A percentile compares a stretch with the other conserved stretches of the same genome.
These are phyloP conservation scores for Priceomyces haplophilus DNA, from an alignment of 805 yeast species.

Conservation along the genomic window DNA sequence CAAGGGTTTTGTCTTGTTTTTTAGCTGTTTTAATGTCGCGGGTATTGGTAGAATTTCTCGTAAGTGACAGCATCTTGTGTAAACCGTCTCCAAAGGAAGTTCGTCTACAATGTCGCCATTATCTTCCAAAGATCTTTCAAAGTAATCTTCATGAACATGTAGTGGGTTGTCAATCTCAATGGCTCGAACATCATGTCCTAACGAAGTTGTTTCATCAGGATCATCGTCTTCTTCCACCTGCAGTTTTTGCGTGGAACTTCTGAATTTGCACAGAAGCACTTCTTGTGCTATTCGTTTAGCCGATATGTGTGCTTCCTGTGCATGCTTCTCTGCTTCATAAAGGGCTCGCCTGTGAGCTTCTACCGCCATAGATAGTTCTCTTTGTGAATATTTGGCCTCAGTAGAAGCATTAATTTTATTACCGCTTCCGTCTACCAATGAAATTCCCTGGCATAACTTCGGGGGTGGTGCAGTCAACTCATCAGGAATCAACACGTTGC, in stretches of 20 bases:
- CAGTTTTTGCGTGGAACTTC: conserved; percentile 3
- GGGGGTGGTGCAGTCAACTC: conserved; percentile 64
- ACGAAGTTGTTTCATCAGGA: not conserved
- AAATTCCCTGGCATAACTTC: conserved; percentile 64
- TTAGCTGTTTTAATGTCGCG: conserved; percentile 63
- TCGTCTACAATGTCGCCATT: conserved; percentile 14
- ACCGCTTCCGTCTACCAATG: conserved; percentile 38
- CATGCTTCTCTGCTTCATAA: conserved; percentile 66
- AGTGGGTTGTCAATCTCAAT: conserved; percentile 71
- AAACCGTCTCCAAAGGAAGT: conserved; percentile 46
- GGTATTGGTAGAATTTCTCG: conserved; percentile 91
- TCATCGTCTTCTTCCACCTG: conserved; percentile 9
- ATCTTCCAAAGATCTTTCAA: conserved; percentile 31
- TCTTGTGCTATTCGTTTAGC: conserved; percentile 71
- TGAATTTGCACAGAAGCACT: conserved; percentile 45
- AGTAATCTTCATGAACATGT: conserved; percentile 55
- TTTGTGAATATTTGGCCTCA: conserved; percentile 34
- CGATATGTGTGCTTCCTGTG: conserved; percentile 69
- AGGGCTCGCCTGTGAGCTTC: conserved; percentile 54
- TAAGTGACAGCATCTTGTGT: conserved; percentile 87
- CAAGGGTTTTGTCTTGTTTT: conserved; percentile 48
- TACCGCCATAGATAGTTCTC: conserved; percentile 54
- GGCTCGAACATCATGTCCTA: conserved; percentile 7
- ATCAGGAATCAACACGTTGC: conserved; percentile 57
- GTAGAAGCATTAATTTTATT: conserved; percentile 20